Evolutionary conservation across 2,329 filamentous ascomycete species (phyloP).

Genomic region (Xylariaceae sp.): DNA sequence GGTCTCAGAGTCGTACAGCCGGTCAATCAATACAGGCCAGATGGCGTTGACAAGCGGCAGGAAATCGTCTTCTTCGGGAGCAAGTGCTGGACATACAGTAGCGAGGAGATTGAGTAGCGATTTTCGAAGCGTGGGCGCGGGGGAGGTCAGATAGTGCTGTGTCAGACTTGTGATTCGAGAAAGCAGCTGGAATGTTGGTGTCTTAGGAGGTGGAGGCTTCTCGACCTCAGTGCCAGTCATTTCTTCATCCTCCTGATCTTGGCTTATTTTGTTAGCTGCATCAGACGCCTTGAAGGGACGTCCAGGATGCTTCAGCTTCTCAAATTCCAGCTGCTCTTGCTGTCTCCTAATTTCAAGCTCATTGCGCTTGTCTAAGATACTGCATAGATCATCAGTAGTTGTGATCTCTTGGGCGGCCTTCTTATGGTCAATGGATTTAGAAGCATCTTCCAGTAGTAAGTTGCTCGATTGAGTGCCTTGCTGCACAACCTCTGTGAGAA

Average conservation of each 20-base stretch:
- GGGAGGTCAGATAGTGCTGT: slow-evolving; percentile 84
- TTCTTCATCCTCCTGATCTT: slow-evolving; percentile 33
- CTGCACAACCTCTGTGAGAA: slow-evolving; percentile 75
- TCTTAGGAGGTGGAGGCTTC: slow-evolving; percentile 60
- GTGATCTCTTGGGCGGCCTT: slow-evolving; percentile 34
- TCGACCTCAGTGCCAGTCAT: slow-evolving; percentile 32
- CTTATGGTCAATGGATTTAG: slow-evolving; percentile 37
- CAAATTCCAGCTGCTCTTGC: slow-evolving; percentile 32
- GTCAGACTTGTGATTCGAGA: slow-evolving; percentile 76
- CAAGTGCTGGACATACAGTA: slow-evolving; percentile 66
- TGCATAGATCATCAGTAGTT: slow-evolving; percentile 43
- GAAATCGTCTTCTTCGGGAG: slow-evolving; percentile 74
- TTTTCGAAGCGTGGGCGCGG: slow-evolving; percentile 70
- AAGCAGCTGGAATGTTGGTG: slow-evolving; percentile 75
- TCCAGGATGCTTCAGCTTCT: slow-evolving; percentile 32
- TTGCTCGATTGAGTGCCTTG: slow-evolving; percentile 63
- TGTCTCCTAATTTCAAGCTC: slow-evolving; percentile 36
- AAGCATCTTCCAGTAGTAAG: slow-evolving; percentile 42
- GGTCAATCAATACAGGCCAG: slow-evolving; percentile 75
- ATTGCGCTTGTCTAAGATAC: slow-evolving; percentile 59
- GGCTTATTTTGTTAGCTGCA: slow-evolving; percentile 29
- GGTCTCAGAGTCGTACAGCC: slow-evolving; percentile 60
- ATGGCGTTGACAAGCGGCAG: slow-evolving; percentile 83
- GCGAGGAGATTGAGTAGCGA: slow-evolving; percentile 72
- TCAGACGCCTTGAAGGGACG: slow-evolving; percentile 34